These are phyloP conservation scores for Fusarium papillatum DNA, from an alignment of 2,329 filamentous ascomycete species.

Conservation along the genomic window DNA sequence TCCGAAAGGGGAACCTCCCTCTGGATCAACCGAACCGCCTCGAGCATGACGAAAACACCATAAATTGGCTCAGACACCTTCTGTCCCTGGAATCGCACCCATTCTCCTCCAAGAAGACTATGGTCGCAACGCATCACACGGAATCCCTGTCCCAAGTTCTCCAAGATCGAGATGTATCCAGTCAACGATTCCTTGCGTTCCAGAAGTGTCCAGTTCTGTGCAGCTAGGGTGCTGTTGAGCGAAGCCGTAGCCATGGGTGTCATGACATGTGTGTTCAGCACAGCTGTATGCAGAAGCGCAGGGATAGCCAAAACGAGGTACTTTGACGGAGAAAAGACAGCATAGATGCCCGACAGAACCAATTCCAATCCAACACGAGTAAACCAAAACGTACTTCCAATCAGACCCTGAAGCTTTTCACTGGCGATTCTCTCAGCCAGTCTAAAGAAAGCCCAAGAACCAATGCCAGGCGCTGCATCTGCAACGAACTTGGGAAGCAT, in stretches of 20 bases:
- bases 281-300: constrained; percentile 77
- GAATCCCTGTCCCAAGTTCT: constrained; percentile 79
- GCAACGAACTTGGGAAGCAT: constrained; percentile 68
- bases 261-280: constrained; percentile 81
- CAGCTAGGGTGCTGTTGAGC: constrained; percentile 75
- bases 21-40: constrained; percentile 88
- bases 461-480: constrained; percentile 75
- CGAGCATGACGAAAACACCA: constrained; percentile 95
- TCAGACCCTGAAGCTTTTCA: constrained; percentile 58
- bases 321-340: constrained; percentile 77
- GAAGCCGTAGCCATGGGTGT: constrained; percentile 69
- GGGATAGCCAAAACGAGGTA: constrained; percentile 77
- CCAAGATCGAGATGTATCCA: constrained; percentile 92
- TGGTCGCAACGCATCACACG: constrained; percentile 93
- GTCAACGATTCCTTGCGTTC: constrained; percentile 89
- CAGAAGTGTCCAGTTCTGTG: constrained; percentile 80
- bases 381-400: constrained; percentile 74
- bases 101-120: constrained; percentile 93
- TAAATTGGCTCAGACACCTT: constrained; percentile 88
- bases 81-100: constrained; percentile 72
- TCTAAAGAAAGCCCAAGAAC: constrained; percentile 76
- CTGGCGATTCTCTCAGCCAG: constrained; percentile 58
- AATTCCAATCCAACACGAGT: constrained; percentile 82
- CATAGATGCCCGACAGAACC: constrained; percentile 74
- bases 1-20: constrained; percentile 67